These are phyloP conservation scores for Cunninghamia lanceolata DNA, from an alignment of 75 land plant genomes.

Conservation along the genomic window DNA sequence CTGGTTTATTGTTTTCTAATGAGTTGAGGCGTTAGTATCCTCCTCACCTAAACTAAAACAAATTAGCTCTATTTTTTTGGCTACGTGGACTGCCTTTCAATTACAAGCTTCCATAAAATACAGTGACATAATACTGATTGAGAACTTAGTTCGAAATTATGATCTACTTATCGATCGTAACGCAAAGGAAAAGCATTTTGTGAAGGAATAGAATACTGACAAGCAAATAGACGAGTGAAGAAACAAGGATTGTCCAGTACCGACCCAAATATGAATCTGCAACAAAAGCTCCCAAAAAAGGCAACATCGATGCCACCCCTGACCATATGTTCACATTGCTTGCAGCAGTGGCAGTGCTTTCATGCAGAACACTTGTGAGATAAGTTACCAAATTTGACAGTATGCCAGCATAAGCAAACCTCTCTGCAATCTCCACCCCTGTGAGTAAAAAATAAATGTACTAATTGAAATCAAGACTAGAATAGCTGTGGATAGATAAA, in stretches of 20 bases:
- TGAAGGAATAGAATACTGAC: constrained; percentile 8
- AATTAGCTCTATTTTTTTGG: not conserved
- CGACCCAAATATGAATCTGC: constrained; percentile 56
- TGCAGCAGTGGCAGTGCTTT: constrained; percentile 51
- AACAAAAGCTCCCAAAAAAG: constrained; percentile 52
- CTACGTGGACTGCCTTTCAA: not conserved
- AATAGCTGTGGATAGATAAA: not conserved
- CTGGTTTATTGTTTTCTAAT: not conserved
- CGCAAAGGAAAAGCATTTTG: not conserved
- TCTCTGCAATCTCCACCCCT: constrained; percentile 72
- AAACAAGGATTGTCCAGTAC: constrained; percentile 39
- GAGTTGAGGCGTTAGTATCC: not conserved
- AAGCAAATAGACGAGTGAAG: constrained; percentile 39
- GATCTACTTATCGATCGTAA: not conserved
- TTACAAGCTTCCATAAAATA: not conserved
- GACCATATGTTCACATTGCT: constrained; percentile 59
- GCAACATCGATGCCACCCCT: constrained; percentile 37
- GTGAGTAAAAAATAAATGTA: not conserved
- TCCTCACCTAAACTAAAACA: not conserved
- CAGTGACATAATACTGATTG: not conserved
- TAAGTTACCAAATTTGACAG: constrained; percentile 57
- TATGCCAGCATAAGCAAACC: constrained; percentile 72
- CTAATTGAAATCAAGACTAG: not conserved
- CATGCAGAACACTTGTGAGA: constrained; percentile 39
- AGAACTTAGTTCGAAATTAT: not conserved